Evolutionary conservation across 108 stramenopile species (phyloP).

Genomic region (Nannochloropsis salina): DNA sequence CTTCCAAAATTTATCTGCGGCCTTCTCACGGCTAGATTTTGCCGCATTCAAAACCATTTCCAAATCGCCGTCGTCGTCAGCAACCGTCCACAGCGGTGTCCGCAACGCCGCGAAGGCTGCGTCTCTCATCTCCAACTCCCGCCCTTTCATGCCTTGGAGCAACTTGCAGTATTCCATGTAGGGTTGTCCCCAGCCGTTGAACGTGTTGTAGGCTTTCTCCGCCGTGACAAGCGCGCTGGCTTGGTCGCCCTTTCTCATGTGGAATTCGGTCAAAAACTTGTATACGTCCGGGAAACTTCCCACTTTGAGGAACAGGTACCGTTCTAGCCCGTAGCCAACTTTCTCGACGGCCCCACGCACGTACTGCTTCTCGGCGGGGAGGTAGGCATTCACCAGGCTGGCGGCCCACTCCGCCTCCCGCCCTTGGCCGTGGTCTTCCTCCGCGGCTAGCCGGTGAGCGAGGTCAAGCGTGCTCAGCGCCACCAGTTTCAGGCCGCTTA

Average conservation of each 20-base stretch:
- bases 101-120: conserved; percentile 16
- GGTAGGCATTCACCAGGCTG: conserved; percentile 9
- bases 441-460: background rate
- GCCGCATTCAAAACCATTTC: background rate
- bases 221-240: background rate
- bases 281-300: conserved; percentile 14
- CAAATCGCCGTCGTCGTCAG: background rate
- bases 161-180: background rate
- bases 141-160: background rate
- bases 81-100: conserved; percentile 6
- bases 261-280: conserved; percentile 13
- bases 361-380: conserved; percentile 17
- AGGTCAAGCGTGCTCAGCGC: background rate
- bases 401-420: conserved; percentile 14
- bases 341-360: background rate
- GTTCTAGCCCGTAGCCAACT: background rate
- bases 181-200: background rate
- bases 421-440: background rate
- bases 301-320: background rate
- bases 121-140: background rate
- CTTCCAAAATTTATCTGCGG: conserved; percentile 6
- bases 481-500: background rate
- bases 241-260: background rate
- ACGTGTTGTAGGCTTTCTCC: background rate
- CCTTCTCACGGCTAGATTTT: background rate